phyloP scores from a whole-genome alignment of 176 grass and related monocot genomes.

The Urochloa ruziziensis region DNA sequence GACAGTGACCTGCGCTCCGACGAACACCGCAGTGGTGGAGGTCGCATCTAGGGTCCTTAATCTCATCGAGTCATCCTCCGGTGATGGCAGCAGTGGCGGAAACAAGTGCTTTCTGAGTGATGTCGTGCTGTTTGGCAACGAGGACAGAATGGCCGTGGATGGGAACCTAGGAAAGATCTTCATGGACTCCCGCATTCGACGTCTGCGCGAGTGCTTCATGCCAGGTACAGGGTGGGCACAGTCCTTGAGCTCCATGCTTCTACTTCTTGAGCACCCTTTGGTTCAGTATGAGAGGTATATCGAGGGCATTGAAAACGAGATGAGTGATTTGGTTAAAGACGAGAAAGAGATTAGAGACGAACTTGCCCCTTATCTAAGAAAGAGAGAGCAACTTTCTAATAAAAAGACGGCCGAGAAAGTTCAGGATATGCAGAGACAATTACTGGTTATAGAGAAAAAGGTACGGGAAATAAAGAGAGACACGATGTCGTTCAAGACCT shows the following conservation, averaged over 20 bases:
- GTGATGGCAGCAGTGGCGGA: rapidly evolving
- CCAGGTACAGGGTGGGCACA: conserved; percentile 39
- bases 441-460: no score
- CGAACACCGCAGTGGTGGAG: conserved; percentile 71
- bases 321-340: background rate
- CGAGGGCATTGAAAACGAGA: background rate
- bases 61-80: conserved; percentile 6
- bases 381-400: no score
- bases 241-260: conserved; percentile 41
- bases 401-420: no score
- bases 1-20: conserved; percentile 68
- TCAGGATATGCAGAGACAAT: no score
- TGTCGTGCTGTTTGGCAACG: conserved; percentile 64
- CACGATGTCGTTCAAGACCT: conserved; percentile 25
- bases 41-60: conserved; percentile 46
- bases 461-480: background rate
- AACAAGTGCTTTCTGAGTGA: conserved; percentile 32
- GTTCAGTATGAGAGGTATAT: conserved; percentile 32
- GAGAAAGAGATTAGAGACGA: background rate
- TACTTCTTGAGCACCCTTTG: conserved; percentile 42
- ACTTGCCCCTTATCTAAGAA: no score
- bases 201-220: conserved; percentile 41
- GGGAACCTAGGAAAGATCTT: conserved; percentile 39
- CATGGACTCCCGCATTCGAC: conserved; percentile 29
- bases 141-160: conserved; percentile 42